Percentiles rank a stretch among this genome's conserved stretches.
phyloP scores from a whole-genome alignment of 768 basidiomycete genomes.

The Kwoniella europaea region DNA sequence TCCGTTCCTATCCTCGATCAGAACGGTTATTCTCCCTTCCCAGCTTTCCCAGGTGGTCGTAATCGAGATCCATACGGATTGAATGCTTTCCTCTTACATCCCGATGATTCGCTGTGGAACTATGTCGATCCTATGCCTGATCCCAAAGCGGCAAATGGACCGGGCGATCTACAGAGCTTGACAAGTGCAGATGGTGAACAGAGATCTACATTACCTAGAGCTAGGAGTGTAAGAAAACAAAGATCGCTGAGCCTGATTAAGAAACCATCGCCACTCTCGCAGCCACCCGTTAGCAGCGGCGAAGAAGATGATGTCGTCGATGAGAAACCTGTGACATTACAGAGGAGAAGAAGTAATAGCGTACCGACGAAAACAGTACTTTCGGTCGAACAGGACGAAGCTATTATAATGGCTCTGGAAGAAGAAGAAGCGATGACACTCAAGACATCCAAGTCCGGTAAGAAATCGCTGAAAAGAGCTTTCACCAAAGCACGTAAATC shows the following conservation, averaged over 20 bases:
- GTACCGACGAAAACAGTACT: conserved; percentile 9
- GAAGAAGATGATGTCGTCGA: conserved; percentile 6
- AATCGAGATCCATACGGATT: conserved; percentile 47
- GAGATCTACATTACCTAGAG: conserved; percentile 5
- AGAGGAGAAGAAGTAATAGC: conserved; percentile 19
- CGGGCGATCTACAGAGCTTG: neutral
- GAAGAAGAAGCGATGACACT: conserved; percentile 3
- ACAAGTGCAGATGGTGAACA: conserved; percentile 3
- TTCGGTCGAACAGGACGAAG: conserved; percentile 17
- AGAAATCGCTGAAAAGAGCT: conserved; percentile 21
- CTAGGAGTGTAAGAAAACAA: conserved; percentile 18
- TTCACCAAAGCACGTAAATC: conserved; percentile 22
- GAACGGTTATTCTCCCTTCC: conserved; percentile 48
- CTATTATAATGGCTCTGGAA: conserved; percentile 8
- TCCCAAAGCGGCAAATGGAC: neutral
- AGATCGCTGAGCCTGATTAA: conserved; percentile 23
- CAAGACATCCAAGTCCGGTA: conserved; percentile 19
- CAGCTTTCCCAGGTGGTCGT: conserved; percentile 35
- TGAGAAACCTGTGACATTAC: neutral
- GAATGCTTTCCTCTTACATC: conserved; percentile 49
- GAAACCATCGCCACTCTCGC: conserved; percentile 31
- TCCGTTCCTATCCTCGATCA: conserved; percentile 34
- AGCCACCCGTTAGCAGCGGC: conserved; percentile 21
- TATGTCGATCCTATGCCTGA: conserved; percentile 35
- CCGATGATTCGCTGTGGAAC: conserved; percentile 42